Conservation (phyloP, 2,329 filamentous ascomycete genomes). For the Phyllosticta paracitricarpa region DNA sequence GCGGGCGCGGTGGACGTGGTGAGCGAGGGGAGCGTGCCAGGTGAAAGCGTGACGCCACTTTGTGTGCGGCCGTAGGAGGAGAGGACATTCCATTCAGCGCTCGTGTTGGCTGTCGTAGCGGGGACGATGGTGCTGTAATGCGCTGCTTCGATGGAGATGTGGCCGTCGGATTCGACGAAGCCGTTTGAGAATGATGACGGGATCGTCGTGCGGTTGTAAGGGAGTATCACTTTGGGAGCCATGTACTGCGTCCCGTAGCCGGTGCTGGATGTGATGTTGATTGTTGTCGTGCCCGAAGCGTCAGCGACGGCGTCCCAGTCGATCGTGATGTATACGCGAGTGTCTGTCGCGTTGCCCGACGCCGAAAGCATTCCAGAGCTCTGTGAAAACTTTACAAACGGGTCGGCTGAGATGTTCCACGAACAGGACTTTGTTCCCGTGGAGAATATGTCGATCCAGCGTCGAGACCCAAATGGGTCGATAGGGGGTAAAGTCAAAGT, state of each 20-base stretch:
- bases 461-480: slow-evolving; percentile 20
- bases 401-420: slow-evolving; percentile 28
- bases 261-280: slow-evolving; percentile 23
- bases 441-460: slow-evolving; percentile 29
- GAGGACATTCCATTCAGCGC: slow-evolving; percentile 21
- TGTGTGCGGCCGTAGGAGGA: slow-evolving; percentile 28
- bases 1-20: slow-evolving; percentile 19
- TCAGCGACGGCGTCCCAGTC: slow-evolving; percentile 23
- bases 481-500: slow-evolving; percentile 22
- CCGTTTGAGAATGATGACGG: slow-evolving; percentile 24
- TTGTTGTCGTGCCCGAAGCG: slow-evolving; percentile 19
- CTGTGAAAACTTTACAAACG: slow-evolving; percentile 28
- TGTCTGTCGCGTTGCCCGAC: slow-evolving; percentile 20
- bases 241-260: slow-evolving; percentile 30
- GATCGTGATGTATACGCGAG: slow-evolving; percentile 28
- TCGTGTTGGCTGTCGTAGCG: slow-evolving; percentile 18
- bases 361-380: slow-evolving; percentile 22
- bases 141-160: slow-evolving; percentile 28
- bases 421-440: slow-evolving; percentile 22
- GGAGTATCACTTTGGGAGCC: slow-evolving; percentile 21
- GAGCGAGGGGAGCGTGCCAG: slow-evolving; percentile 20
- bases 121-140: slow-evolving; percentile 26
- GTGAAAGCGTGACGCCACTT: slow-evolving; percentile 24
- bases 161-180: slow-evolving; percentile 26
- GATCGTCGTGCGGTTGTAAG: slow-evolving; percentile 25